These are phyloP conservation scores for Diaporthe destruens DNA, from an alignment of 2,329 filamentous ascomycete genomes.

Conservation along the genomic window DNA sequence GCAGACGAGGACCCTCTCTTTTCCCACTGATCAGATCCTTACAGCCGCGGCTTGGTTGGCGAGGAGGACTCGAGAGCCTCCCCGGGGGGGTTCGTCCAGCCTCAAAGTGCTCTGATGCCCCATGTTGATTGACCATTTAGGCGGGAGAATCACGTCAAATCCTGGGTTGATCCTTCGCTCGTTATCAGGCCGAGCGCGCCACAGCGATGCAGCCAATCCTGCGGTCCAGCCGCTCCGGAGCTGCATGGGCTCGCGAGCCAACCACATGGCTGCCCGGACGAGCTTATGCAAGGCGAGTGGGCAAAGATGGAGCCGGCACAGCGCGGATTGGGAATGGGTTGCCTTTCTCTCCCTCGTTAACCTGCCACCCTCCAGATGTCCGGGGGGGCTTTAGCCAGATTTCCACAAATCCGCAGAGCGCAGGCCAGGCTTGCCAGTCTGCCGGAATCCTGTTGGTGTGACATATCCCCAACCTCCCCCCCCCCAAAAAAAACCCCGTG, in stretches of 20 bases:
- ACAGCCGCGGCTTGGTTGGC: constrained; percentile 21
- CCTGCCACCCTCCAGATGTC: background rate
- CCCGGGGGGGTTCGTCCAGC: background rate
- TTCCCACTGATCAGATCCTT: background rate
- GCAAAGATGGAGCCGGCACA: constrained; percentile 22
- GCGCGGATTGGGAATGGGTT: constrained; percentile 17
- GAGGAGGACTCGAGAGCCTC: background rate
- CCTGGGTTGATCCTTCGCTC: constrained; percentile 31
- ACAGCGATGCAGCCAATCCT: constrained; percentile 33
- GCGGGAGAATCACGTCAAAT: constrained; percentile 35
- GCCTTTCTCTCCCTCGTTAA: background rate
- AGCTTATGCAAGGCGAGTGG: constrained; percentile 30
- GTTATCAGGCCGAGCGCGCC: constrained; percentile 34
- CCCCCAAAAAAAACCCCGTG: constrained; percentile 6
- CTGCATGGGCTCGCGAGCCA: constrained; percentile 21
- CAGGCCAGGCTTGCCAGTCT: constrained; percentile 15
- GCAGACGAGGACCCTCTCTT: background rate
- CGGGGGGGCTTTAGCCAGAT: background rate
- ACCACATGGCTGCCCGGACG: constrained; percentile 32
- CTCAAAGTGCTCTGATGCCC: constrained; percentile 10
- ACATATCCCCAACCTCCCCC: constrained; percentile 2
- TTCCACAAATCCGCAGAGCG: constrained; percentile 25
- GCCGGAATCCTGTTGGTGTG: constrained; percentile 33
- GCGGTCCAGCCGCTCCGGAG: constrained; percentile 22
- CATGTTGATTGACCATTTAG: constrained; percentile 32